Evolutionary conservation across 2,329 filamentous ascomycete genomes (phyloP), one percentile per base, ranked within the genome.

Genomic region (Meredithiella fracta): DNA sequence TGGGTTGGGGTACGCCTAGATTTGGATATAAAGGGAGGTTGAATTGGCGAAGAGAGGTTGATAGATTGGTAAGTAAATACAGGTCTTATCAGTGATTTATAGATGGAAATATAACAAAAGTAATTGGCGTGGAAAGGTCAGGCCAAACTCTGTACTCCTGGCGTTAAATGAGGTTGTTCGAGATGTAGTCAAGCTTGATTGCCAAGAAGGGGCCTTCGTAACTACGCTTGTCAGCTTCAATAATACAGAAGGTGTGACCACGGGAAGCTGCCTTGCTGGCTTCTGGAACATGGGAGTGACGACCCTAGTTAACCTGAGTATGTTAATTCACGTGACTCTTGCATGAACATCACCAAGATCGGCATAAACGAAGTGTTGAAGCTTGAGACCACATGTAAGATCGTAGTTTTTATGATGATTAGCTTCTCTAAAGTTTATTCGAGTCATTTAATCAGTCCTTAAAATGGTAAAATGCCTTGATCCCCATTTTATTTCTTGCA

Each of bases 221-320:
- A 23, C 20, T 23, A 11, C n/a, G n/a, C n/a, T 14, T 11, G 9
- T 2, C 22, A 49, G 4, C 17, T 25, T 49, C 44, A 49, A 49
- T 49, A 20, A 22, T 49, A 23, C 11, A 23, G 17, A 11, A 15
- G 44, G 22, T 11, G 8, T 7, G 5, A 49, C n/a, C 17, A 34
- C 29, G n/a, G n/a, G 17, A 49, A 49, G 44, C 22, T 56, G 55
- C 26, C 55, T 56, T 47, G 55, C 38, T 56, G 55, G 55, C 55
- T 56, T 56, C 49, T 52, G 23, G 44, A 25, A 25, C 22, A 25
- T 17, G 11, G 3, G 15, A 9, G 6, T 1, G 3, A 49, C n/a
- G 25, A 49, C 44, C 44, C 44, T 49, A 49, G 5, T 26, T 9
- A 25, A 15, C 11, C n/a, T 34, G 5, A 11, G 29, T 11, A 5